These are phyloP conservation scores for Neurospora africana DNA, from an alignment of 495 filamentous ascomycete genomes.

Conservation along the genomic window DNA sequence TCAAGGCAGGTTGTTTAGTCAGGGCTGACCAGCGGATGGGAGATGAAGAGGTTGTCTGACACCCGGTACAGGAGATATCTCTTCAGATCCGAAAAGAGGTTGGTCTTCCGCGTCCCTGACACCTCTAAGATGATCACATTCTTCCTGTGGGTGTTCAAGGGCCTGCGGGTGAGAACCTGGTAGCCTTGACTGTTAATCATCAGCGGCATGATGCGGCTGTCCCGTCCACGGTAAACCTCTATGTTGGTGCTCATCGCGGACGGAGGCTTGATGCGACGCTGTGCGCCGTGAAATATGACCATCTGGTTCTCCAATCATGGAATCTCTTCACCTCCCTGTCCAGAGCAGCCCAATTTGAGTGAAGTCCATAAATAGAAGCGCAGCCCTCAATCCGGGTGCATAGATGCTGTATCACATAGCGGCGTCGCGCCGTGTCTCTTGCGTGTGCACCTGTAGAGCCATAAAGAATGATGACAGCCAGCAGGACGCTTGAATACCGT, in stretches of 20 bases:
- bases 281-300: neutral
- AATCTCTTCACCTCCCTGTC: neutral
- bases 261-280: constrained; percentile 14
- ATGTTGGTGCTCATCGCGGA: constrained; percentile 5
- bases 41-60: neutral
- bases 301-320: constrained; percentile 5
- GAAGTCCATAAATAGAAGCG: constrained; percentile 16
- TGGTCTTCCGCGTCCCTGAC: neutral
- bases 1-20: neutral
- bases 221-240: constrained; percentile 3
- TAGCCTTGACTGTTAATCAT: neutral
- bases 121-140: neutral
- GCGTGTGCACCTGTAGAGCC: neutral
- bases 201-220: neutral
- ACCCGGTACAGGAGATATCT: neutral
- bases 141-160: neutral
- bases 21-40: neutral
- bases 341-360: constrained; percentile 6
- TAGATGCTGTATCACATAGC: constrained; percentile 8
- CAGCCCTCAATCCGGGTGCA: constrained; percentile 5
- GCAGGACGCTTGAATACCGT: neutral
- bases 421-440: constrained; percentile 7
- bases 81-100: neutral
- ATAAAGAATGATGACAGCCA: neutral
- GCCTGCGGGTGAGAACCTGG: neutral